Base-by-base conservation (phyloP, 164 flowering plant species). In the Macadamia tetraphylla region DNA sequence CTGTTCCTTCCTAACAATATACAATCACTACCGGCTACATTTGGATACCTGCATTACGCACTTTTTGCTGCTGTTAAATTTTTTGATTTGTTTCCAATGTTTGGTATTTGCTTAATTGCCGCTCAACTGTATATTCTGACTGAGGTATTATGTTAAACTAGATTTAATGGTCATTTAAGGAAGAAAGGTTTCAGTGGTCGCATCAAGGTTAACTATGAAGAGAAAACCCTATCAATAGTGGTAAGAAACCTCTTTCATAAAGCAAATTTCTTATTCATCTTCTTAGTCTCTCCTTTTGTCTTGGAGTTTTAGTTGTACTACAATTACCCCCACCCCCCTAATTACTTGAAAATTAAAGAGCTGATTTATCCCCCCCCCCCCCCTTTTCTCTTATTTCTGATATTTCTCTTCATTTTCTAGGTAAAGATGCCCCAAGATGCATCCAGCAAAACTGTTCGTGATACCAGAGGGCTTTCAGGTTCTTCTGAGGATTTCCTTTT, bases 351-450 rank as follows among this genome's bases (percentile, higher is more conserved):
- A 2, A 5, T 2, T 35, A 2, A 35, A 35, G 40, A 35, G 40
- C 40, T 35, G 40, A 35, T 35, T 35, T 35, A 35, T 35, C 40
- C 5, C 3, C 40, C 40, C 5, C 40, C 5, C 40, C 40, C 40
- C 40, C 5, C 5, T 0, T 5, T 35, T 35, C 40, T 5, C 40
- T 2, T 35, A 5, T 0, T 35, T 35, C 5, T 35, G 3, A 2
- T 35, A 2, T 35, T 35, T 5, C 40, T 35, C 40, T 35, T 35
- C 5, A 35, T 43, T 62, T 70, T 44, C 57, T 70, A 92, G 98
- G 97, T 94, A 29, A 87, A 81, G 75, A 94, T 90, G 98, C 97
- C 97, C 12, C 98, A 92, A 71, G 98, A 94, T 83, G 85, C 95
- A 65, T 88, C 97, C 68, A 83, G 76, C 62, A 79, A 74, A 57